Base-by-base conservation (phyloP, 495 filamentous ascomycete species). In the Lichina pygmaea region DNA sequence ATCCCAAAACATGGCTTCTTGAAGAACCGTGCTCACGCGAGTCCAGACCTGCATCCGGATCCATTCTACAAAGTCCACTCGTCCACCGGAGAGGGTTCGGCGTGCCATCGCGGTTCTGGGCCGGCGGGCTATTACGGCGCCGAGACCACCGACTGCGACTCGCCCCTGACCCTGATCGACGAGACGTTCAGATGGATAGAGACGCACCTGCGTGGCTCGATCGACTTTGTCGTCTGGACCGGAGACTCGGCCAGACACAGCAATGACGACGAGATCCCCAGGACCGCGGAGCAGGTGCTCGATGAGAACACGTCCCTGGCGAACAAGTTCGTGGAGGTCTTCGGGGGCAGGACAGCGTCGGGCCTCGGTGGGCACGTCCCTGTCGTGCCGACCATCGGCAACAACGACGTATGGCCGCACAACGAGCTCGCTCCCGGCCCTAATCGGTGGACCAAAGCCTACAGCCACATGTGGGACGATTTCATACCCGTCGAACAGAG, bases 191-290 rank as follows among this genome's bases (percentile, higher is more conserved):
- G 73, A 48, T 99, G 89, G 89, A 79, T 99, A 45, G 66, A 73
- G n/a, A 66, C 75, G 31, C 78, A 93, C 51, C 53, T 99, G 34
- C 79, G 72, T 54, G 81, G 82, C 60, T 57, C 73, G 9, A 68
- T 99, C 44, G 89, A 99, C 60, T 99, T 99, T 55, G 77, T 95
- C 37, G 65, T 99, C 44, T 99, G 91, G 91, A 95, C 91, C 0
- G 89, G 89, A 46, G 89, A 99, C 58, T 92, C 82, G 16, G 86
- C 83, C 33, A 73, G 91, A 48, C 89, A 97, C 58, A 89, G 94
- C 58, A 92, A 78, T 59, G 89, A 97, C 54, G 84, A 86, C 55
- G 57, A 70, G 37, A 70, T 80, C 13, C 89, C 89, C 13, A 77
- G 89, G 43, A 78, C 64, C 13, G 61, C 70, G 37, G 59, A 66